Conservation (phyloP, 768 basidiomycete genomes). For the Dendrothele bispora region DNA sequence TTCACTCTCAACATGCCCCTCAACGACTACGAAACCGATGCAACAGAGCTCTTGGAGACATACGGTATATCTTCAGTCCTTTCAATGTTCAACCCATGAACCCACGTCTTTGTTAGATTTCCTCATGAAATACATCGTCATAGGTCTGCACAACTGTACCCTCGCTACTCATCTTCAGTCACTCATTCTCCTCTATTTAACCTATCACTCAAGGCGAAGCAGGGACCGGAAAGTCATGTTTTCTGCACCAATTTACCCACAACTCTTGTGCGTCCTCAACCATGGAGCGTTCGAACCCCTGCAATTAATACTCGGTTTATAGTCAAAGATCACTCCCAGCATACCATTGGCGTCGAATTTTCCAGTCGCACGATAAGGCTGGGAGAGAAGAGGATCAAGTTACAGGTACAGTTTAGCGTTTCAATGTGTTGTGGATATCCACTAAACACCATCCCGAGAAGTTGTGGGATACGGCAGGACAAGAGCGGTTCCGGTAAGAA, state of each 20-base stretch:
- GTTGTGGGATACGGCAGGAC: constrained; percentile 98
- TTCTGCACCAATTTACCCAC: constrained; percentile 95
- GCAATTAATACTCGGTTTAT: constrained; percentile 11
- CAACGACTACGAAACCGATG: constrained; percentile 74
- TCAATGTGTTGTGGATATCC: no score
- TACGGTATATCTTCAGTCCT: constrained; percentile 60
- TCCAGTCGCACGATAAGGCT: constrained; percentile 91
- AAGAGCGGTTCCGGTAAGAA: constrained; percentile 86
- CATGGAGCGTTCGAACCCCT: background rate
- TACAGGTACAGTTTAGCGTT: constrained; percentile 92
- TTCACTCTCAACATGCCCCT: constrained; percentile 45
- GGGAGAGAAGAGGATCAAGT: constrained; percentile 92
- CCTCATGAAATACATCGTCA: constrained; percentile 97
- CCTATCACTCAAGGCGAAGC: constrained; percentile 71
- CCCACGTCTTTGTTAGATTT: constrained; percentile 63
- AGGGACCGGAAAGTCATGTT: constrained; percentile 95
- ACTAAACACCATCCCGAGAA: constrained; percentile 38
- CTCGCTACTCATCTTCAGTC: constrained; percentile 10
- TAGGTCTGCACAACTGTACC: constrained; percentile 53
- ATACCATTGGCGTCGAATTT: constrained; percentile 99
- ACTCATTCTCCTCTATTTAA: constrained; percentile 3
- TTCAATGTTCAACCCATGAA: constrained; percentile 4
- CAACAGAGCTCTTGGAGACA: constrained; percentile 91
- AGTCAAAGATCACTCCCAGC: constrained; percentile 97
- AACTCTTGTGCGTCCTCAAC: constrained; percentile 73